These are phyloP conservation scores for Iberis pinnata DNA, from an alignment of 345 rosid genomes.

Conservation along the genomic window DNA sequence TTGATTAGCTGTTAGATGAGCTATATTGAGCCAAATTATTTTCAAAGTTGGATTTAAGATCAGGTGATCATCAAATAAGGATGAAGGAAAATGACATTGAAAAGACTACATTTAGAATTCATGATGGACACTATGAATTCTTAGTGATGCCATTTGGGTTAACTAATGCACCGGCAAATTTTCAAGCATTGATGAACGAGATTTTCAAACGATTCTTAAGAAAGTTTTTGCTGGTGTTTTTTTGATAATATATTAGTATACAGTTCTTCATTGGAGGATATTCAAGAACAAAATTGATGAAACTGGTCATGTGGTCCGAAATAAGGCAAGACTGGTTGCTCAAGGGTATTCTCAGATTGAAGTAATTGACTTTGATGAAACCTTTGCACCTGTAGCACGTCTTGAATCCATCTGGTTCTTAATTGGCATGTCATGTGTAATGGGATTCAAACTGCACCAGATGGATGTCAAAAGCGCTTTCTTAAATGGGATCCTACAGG, in stretches of 20 bases:
- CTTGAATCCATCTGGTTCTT: too few relatives aligned
- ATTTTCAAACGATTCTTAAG: background rate
- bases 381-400: too few relatives aligned
- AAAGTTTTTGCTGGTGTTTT: background rate
- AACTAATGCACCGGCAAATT: background rate
- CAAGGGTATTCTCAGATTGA: too few relatives aligned
- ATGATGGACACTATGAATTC: background rate
- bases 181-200: background rate
- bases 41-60: background rate
- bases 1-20: background rate
- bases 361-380: too few relatives aligned
- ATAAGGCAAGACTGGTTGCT: too few relatives aligned
- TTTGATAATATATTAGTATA: background rate
- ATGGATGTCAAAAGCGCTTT: too few relatives aligned
- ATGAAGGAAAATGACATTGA: background rate
- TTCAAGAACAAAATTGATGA: too few relatives aligned
- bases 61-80: background rate
- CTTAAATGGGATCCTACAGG: too few relatives aligned
- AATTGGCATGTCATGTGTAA: too few relatives aligned
- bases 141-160: background rate
- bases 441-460: too few relatives aligned
- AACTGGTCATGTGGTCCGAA: too few relatives aligned
- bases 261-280: background rate
- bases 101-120: background rate
- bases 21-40: background rate